These are phyloP conservation scores for Tausonia pullulans DNA, from an alignment of 1,284 basidiomycete species.

Conservation along the genomic window DNA sequence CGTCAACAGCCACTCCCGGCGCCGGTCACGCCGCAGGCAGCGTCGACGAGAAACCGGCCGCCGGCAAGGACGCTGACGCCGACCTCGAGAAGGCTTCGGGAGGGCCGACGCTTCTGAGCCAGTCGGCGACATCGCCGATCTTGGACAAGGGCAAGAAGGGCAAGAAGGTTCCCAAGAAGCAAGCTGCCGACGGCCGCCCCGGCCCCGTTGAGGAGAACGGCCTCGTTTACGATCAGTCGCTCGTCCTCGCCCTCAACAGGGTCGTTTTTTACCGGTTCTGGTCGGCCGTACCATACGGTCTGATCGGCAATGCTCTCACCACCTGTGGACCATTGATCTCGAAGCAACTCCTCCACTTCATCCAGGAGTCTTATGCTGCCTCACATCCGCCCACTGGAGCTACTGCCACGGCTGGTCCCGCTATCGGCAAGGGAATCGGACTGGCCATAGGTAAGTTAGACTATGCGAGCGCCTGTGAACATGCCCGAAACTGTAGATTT, in stretches of 20 bases:
- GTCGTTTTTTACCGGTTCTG: slow-evolving; percentile 7
- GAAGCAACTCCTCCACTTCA: background rate
- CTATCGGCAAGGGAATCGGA: slow-evolving; percentile 2
- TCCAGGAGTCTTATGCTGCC: slow-evolving; percentile 2
- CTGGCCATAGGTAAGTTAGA: background rate
- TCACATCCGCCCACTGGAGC: slow-evolving; percentile 2
- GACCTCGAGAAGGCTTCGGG: background rate
- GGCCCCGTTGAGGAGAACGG: background rate
- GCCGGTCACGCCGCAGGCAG: background rate
- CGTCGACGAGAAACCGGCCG: background rate
- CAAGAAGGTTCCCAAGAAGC: background rate
- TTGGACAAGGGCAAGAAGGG: background rate
- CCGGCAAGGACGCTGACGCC: background rate
- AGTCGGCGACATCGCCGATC: background rate
- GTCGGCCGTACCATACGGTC: background rate
- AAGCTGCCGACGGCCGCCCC: slow-evolving; percentile 12
- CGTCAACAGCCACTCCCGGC: background rate
- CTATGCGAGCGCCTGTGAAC: background rate
- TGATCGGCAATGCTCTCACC: background rate
- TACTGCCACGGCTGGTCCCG: background rate
- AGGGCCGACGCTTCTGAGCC: background rate
- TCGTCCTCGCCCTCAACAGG: slow-evolving; percentile 11
- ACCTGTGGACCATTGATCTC: slow-evolving; percentile 5
- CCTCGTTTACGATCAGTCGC: slow-evolving; percentile 5
- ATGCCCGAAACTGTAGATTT: background rate